Evolutionary conservation across 1,139 yeast species (phyloP), one percentile per base, ranked within the genome.

Genomic region (Saccharomyces pastorianus): DNA sequence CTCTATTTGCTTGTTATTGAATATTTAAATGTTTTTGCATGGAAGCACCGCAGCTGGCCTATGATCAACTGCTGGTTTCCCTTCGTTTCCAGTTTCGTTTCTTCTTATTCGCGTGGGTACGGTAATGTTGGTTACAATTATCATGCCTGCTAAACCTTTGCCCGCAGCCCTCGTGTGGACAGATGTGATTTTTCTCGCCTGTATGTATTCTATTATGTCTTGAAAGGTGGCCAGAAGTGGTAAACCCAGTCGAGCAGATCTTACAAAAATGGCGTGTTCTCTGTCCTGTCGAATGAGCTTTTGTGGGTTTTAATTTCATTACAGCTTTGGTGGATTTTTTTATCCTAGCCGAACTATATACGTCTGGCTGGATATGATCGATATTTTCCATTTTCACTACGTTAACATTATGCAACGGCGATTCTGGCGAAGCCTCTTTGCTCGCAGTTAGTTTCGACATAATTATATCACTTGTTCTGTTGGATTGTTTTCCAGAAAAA

Each of bases 141-240:
- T 90, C 97, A 68, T 89, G 96, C 64, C 97, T 79, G 49, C 96
- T 90, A 69, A 90, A 90, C 52, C 90, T 73, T 26, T 96, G 95
- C 13, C 77, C 82, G 71, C 97, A 90, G 9, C 85, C 84, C 25
- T 86, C 85, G 73, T 80, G 82, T 0, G 96, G 96, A 70, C 97
- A 90, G 17, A 76, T 74, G 69, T 88, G 95, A 63, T 87, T 88
- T 64, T 91, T 80, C 63, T 89, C 96, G 25, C 97, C 97, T 0
- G 96, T 89, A 69, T 90, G 97, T 50, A 89, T 89, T 55, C 96
- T 75, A 64, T 85, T 82, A 69, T 89, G 96, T 61, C 96, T 78
- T n/a, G 95, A 91, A 58, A 90, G 76, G 70, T 90, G 97, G 25
- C 96, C 97, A 4, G 95, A 86, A 0, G 97, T 90, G 2, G 96